phyloP scores from a whole-genome alignment of 2,329 filamentous ascomycete genomes.

The Beauveria rudraprayagi region DNA sequence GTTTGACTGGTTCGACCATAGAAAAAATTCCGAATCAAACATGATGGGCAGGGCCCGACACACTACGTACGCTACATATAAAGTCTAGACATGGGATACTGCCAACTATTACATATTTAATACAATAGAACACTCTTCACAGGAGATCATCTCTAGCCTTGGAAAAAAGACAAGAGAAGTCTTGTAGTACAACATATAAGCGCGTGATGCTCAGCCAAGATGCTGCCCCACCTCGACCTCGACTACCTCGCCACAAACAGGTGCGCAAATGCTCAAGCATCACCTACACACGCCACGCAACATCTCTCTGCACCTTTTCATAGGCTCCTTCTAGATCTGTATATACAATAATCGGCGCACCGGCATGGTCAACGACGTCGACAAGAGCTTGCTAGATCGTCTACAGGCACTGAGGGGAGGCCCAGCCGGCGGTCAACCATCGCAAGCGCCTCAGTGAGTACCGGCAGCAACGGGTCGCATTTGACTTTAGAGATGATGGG shows the following conservation, averaged over 20 bases:
- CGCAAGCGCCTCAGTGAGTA: slow-evolving; percentile 26
- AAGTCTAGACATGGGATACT: neutral
- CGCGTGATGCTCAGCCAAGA: neutral
- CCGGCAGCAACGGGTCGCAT: too few species aligned
- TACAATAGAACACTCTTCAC: neutral
- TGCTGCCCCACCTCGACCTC: slow-evolving; percentile 1
- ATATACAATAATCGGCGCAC: neutral
- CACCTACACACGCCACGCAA: neutral
- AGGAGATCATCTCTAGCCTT: too few species aligned
- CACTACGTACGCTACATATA: neutral
- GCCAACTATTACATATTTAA: neutral
- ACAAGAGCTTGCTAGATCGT: slow-evolving; percentile 43
- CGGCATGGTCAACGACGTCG: slow-evolving; percentile 28
- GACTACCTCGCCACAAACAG: neutral
- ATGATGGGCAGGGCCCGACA: neutral
- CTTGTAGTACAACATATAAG: neutral
- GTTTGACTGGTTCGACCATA: slow-evolving; percentile 35
- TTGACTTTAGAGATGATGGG: neutral
- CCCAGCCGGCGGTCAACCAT: slow-evolving; percentile 27
- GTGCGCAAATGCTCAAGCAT: neutral
- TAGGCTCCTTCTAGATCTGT: neutral
- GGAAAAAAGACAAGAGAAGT: too few species aligned
- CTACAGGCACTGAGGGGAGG: slow-evolving; percentile 44
- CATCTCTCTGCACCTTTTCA: neutral
- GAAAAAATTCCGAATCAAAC: neutral